Base-by-base conservation (phyloP, 202 grass and related monocot species). In the Carex sylvatica region DNA sequence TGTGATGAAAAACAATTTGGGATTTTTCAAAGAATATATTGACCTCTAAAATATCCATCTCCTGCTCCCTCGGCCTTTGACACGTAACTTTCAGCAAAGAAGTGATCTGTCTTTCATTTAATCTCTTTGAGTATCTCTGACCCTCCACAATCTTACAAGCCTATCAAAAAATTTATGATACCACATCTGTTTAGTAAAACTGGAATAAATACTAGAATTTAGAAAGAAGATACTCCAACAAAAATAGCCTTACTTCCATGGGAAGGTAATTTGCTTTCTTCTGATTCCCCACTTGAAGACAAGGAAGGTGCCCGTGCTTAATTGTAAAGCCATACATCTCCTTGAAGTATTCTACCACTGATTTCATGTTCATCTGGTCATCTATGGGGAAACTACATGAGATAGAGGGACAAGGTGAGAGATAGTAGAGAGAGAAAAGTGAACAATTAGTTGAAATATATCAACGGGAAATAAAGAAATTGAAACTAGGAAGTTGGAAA, bases 291-390 rank as follows among this genome's bases (percentile, higher is more conserved):
- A 99, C 97, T 88, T 94, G 91, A 88, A 99, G 91, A 74, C 97
- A 96, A 60, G 97, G 97, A 87, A 99, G 93, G 62, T 99, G 97
- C 12, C 64, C 81, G 44, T 96, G 80, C 83, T 90, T 93, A 91
- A 99, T 96, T 10, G 97, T 99, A 70, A 99, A 99, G 4, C 97
- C 97, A 74, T 99, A 99, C 93, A 96, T 93, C 87, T 99, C 97
- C 84, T 99, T 92, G 89, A 99, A 99, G 84, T 99, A 99, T 49
- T 99, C 97, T 12, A 99, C 83, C 9, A 99, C 97, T 4, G 93
- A 99, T 86, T 96, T 99, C 97, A 99, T 99, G 78, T 99, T 99
- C 97, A 96, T 99, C 87, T 99, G 91, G 70, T 99, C 97, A 85
- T 99, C 97, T 52, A 99, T 91, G n/a, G 97, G 97, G 61, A 99